Base-by-base conservation (phyloP, 1,139 yeast species). In the Taphrina pruni region DNA sequence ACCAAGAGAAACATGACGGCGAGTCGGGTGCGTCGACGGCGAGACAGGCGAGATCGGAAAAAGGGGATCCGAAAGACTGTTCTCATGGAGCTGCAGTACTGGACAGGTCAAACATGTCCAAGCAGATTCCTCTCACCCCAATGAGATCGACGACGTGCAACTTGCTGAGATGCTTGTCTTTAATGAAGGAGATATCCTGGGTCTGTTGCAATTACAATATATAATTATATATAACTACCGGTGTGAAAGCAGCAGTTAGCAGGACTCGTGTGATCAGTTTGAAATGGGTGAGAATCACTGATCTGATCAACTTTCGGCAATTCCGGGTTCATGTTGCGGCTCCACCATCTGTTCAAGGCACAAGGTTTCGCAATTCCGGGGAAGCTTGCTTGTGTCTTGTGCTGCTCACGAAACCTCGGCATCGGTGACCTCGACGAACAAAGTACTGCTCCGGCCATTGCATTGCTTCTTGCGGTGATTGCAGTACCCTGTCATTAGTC, bases 1-100 rank as follows among this genome's bases (percentile, higher is more conserved):
- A 64, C 32, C 38, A 64, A 7, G 17, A 64, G 21, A 12, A 64
- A 21, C 35, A 43, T 41, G 39, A 56, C 36, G 17, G 41, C 14
- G 45, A 64, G 55, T 36, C 67, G 35, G n/a, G 56, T 36, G 8
- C 55, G 62, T 14, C 54, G 20, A 5, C 62, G 43, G 8, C 62
- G 62, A 8, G 62, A 32, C 1, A 21, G 54, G 12, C 62, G 62
- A 1, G 21, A 11, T 43, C 54, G 39, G 36, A 50, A 21, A 11
- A 21, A 26, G n/a, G 62, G 62, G 20, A 58, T 12, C 9, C 26
- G 12, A 32, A 36, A 58, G 43, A 21, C 41, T 6, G 62, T 21
- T 14, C 20, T 39, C 26, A 56, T 17, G 11, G 32, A 21, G 21
- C 39, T 38, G n/a, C n/a, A n/a, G 17, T 39, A 1, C 1, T 26